A percentile compares a stretch with the other conserved stretches of the same genome.
Evolutionary conservation across 73 alveolate species (phyloP).

Genomic region (Paraurostyla sp.): DNA sequence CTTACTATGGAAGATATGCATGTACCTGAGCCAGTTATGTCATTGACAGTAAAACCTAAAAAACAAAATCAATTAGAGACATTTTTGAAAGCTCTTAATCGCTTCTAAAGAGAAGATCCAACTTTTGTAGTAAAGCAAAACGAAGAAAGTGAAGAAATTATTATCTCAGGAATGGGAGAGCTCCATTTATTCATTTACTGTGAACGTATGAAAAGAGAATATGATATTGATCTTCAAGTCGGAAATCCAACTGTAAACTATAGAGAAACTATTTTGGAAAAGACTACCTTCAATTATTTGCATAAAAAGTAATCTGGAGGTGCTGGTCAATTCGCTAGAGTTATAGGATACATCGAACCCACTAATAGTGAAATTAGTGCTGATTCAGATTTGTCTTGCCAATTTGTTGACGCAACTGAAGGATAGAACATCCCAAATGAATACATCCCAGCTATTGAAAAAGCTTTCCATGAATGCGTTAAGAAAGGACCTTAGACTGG

Average conservation of each 20-base stretch:
- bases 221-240: constrained; percentile 81
- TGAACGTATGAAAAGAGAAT: constrained; percentile 96
- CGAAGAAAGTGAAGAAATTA: constrained; percentile 93
- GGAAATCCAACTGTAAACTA: constrained; percentile 98
- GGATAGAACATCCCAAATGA: constrained; percentile 90
- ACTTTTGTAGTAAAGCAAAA: constrained; percentile 87
- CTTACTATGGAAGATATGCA: constrained; percentile 83
- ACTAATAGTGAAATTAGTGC: constrained; percentile 48
- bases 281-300: constrained; percentile 84
- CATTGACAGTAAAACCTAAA: constrained; percentile 83
- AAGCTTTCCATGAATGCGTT: constrained; percentile 88
- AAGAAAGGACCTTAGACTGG: constrained; percentile 93
- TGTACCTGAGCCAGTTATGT: constrained; percentile 95
- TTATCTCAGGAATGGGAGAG: constrained; percentile 99
- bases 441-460: constrained; percentile 92
- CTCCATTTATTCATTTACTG: constrained; percentile 93
- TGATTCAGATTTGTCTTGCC: constrained; percentile 62
- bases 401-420: constrained; percentile 73
- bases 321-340: constrained; percentile 97
- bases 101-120: constrained; percentile 94
- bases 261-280: constrained; percentile 87
- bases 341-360: constrained; percentile 86
- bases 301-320: constrained; percentile 98
- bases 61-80: constrained; percentile 69
- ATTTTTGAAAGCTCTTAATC: constrained; percentile 83